Conservation (phyloP, 805 yeast genomes). For the Debaryomyces hansenii region DNA sequence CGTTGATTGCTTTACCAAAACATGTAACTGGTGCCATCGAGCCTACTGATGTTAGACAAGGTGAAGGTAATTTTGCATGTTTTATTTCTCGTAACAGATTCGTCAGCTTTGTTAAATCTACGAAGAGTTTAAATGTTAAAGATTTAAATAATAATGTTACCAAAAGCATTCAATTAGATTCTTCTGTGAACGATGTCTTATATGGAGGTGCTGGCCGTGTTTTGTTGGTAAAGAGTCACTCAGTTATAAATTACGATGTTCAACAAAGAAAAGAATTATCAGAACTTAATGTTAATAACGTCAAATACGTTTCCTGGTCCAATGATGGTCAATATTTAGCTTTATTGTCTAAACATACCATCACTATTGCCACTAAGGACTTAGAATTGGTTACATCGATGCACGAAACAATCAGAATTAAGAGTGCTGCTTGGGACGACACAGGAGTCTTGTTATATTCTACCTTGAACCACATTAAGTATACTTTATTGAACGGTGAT, state of each 20-base stretch:
- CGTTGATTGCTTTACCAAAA: constrained; percentile 75
- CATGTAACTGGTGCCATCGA: constrained; percentile 93
- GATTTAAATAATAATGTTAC: constrained; percentile 82
- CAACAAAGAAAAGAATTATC: constrained; percentile 83
- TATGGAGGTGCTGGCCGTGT: constrained; percentile 83
- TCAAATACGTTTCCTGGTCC: constrained; percentile 90
- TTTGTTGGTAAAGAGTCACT: constrained; percentile 66
- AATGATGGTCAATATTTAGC: constrained; percentile 86
- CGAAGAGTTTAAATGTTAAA: constrained; percentile 73
- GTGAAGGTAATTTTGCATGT: constrained; percentile 80
- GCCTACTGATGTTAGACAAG: constrained; percentile 76
- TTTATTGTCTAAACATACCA: constrained; percentile 85
- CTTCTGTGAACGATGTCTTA: constrained; percentile 67
- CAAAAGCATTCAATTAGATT: constrained; percentile 72
- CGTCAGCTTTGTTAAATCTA: constrained; percentile 68
- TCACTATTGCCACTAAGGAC: constrained; percentile 80
- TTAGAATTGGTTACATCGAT: constrained; percentile 76
- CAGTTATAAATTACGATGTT: constrained; percentile 83
- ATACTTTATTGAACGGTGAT: constrained; percentile 91
- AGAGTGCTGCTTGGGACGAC: constrained; percentile 98
- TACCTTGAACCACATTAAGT: constrained; percentile 93
- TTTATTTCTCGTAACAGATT: constrained; percentile 95
- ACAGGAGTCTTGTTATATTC: constrained; percentile 88
- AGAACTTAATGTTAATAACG: constrained; percentile 68
- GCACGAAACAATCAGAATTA: constrained; percentile 96